These are phyloP conservation scores for Didymella lethalis DNA, from an alignment of 2,329 filamentous ascomycete genomes.

Conservation along the genomic window DNA sequence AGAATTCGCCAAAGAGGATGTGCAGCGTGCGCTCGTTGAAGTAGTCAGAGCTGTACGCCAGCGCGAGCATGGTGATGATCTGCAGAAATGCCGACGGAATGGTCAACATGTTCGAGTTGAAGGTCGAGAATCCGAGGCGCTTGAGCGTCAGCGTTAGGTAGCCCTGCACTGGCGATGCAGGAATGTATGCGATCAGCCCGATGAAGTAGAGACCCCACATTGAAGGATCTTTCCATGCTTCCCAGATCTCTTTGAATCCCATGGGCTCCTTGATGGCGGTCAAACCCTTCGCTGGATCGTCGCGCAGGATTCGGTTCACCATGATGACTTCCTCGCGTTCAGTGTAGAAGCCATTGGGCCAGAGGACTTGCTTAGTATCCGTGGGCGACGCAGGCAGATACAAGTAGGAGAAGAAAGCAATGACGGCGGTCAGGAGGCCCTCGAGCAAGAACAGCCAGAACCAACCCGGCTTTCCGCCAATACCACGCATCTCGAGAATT, in stretches of 20 bases:
- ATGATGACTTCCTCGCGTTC: constrained; percentile 73
- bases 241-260: constrained; percentile 56
- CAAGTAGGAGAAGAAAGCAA: constrained; percentile 41
- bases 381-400: constrained; percentile 62
- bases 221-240: constrained; percentile 62
- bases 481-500: constrained; percentile 60
- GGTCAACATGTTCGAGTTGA: constrained; percentile 54
- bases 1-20: constrained; percentile 53
- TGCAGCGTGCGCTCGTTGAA: constrained; percentile 62
- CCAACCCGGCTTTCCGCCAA: constrained; percentile 61
- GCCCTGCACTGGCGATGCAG: constrained; percentile 46
- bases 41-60: constrained; percentile 56
- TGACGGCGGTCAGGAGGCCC: constrained; percentile 41
- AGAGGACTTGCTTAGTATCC: constrained; percentile 35
- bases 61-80: constrained; percentile 58
- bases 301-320: constrained; percentile 68
- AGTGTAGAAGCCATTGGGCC: constrained; percentile 68
- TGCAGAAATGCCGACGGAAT: constrained; percentile 57
- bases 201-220: constrained; percentile 65
- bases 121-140: constrained; percentile 52
- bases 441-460: constrained; percentile 62
- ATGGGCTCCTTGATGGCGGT: constrained; percentile 66
- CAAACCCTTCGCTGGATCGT: constrained; percentile 63
- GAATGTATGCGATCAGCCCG: constrained; percentile 52
- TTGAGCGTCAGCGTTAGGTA: constrained; percentile 54